Base-by-base conservation (phyloP, 129 eudicot species). In the Calendula officinalis region DNA sequence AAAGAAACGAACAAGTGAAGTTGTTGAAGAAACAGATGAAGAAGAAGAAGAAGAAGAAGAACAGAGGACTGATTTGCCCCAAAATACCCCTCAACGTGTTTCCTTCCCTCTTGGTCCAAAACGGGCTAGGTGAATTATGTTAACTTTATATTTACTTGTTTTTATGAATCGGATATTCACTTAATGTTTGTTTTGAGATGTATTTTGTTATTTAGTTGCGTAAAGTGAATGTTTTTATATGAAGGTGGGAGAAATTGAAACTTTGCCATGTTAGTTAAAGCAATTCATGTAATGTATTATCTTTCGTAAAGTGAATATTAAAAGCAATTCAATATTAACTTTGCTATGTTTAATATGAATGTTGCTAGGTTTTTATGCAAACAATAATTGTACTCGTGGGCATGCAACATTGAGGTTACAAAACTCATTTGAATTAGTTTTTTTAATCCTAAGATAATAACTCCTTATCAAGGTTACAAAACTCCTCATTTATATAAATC, bases 31-130 rank as follows among this genome's bases (percentile, higher is more conserved):
- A 77, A 87, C 82, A 41, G 94, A 89, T 70, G 97, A 87, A 62
- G 90, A 84, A 39, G 77, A 71, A 60, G 77, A 69, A 46, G 80
- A 69, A 65, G 94, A 64, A 6, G 90, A 84, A 76, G 87, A 84
- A 46, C 84, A 64, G 27, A 80, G 73, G 58, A 68, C 77, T 34
- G 85, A 92, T 16, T 3, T 70, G 66, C 76, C 86, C 2, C 94
- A 80, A 56, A 75, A 64, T 22, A 72, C 86, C 56, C 82, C 84
- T 60, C 89, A 81, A 49, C 84, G 81, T 38, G 98, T 91, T 16
- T 91, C 96, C 4, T 88, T 92, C 65, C 84, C 95, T 0, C 82
- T 92, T 39, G 96, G 84, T 71, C 81, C 89, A 9, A 84, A 87
- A 77, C 90, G 83, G 7, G 67, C 94, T 34, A 76, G 89, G 74